These are phyloP conservation scores for Candida montana DNA, from an alignment of 805 yeast genomes.

Conservation along the genomic window DNA sequence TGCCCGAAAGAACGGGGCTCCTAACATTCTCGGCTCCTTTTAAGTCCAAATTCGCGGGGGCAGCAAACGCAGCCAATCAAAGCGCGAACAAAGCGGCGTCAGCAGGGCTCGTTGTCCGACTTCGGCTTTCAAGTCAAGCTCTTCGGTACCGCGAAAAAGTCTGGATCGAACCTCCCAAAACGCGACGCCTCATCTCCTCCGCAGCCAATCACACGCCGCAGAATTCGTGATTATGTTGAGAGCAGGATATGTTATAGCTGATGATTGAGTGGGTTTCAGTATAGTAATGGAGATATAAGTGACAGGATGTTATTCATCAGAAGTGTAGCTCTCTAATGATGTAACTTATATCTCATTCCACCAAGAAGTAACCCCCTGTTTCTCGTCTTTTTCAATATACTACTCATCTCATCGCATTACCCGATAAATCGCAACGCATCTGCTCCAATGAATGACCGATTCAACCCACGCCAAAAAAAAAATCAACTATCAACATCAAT, in stretches of 20 bases:
- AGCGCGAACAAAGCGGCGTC: neutral
- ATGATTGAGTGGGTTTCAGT: too few species aligned
- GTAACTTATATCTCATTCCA: too few species aligned
- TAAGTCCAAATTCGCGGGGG: too few species aligned
- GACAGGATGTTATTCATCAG: too few species aligned
- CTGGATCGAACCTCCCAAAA: neutral
- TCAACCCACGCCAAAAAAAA: neutral
- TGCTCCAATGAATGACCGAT: constrained; percentile 6
- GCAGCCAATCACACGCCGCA: neutral
- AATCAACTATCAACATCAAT: constrained; percentile 2
- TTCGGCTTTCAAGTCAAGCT: neutral
- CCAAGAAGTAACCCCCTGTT: too few species aligned
- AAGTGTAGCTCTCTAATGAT: neutral
- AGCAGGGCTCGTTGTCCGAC: neutral
- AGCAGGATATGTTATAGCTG: too few species aligned
- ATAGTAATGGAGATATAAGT: neutral
- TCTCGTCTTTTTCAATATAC: neutral
- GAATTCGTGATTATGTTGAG: neutral
- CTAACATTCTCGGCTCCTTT: neutral
- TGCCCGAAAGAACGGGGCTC: too few species aligned
- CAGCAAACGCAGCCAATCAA: neutral
- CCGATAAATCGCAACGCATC: constrained; percentile 2
- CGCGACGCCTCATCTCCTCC: neutral
- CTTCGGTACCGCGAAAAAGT: too few species aligned
- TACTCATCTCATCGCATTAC: neutral